These are phyloP conservation scores for Eucalyptus urophylla DNA, from an alignment of 345 rosid species.

Conservation along the genomic window DNA sequence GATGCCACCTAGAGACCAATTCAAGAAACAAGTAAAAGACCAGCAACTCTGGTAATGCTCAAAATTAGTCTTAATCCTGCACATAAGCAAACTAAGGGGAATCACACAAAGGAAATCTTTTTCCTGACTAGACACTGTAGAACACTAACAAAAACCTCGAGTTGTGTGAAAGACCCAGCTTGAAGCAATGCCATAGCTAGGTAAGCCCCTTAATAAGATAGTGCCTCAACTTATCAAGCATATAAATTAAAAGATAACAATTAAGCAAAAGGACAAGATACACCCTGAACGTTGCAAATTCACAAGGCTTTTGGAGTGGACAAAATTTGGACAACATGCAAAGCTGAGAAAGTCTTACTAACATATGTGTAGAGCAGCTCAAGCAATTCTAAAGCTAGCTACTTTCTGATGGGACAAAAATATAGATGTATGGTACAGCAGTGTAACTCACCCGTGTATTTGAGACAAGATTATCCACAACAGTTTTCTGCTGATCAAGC, in stretches of 20 bases:
- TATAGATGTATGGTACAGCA: background rate
- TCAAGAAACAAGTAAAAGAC: background rate
- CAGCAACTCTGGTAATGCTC: background rate
- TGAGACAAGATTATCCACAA: slow-evolving; percentile 69
- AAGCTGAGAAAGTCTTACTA: background rate
- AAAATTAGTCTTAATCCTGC: background rate
- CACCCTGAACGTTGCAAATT: background rate
- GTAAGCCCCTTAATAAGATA: background rate
- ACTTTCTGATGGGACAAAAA: background rate
- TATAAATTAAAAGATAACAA: background rate
- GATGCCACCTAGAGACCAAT: background rate
- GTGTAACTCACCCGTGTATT: slow-evolving; percentile 44
- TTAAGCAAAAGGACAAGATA: background rate
- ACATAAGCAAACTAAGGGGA: background rate
- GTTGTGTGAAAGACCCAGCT: background rate
- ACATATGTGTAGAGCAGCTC: background rate
- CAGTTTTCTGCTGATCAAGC: slow-evolving; percentile 57
- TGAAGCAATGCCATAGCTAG: background rate
- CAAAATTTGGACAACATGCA: background rate
- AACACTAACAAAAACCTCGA: background rate
- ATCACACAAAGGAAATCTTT: background rate
- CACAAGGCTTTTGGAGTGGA: background rate
- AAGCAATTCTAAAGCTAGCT: background rate
- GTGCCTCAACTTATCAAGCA: background rate
- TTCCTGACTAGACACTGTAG: background rate